Evolutionary conservation across 345 rosid genomes (phyloP), one percentile per base, ranked within the genome.

Genomic region (Citrus cavaleriei): DNA sequence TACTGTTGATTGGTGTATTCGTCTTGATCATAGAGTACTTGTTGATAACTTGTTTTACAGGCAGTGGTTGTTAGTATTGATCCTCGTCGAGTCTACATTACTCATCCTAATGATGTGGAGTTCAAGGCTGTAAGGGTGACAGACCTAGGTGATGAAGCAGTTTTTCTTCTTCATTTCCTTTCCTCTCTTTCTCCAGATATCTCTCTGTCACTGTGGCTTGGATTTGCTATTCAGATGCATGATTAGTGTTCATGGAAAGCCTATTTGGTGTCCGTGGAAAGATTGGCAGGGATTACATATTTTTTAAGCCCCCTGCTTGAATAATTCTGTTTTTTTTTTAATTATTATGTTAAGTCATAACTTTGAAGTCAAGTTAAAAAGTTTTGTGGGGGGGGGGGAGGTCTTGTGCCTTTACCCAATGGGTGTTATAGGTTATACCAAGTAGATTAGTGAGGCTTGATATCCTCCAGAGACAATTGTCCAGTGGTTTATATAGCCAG

Each of bases 1-100:
- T 30, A 49, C 34, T n/a, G 30, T 51, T 75, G 46, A 65, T 49
- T 65, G 51, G n/a, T 75, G 4, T 46, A 21, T 74, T 28, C 2
- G 3, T 28, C 27, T 74, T 16, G 55, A 64, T 22, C 49, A 21
- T 16, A 5, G 54, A 74, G 27, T 62, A 40, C n/a, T 49, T 70
- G 10, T 35, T 71, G 42, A 30, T 34, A 83, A 27, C 65, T 85
- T 74, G 5, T 63, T 68, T 83, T 80, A 70, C 92, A 94, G 99
- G 99, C 99, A 42, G 99, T 94, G 70, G 99, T 96, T 78, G 93
- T 96, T 58, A 96, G 99, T 83, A 94, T 96, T 77, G 99, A 94
- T 87, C 98, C 98, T 81, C 97, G 93, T 72, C 85, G 98, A 85
- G 90, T 96, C 32, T 92, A 93, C 78, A 85, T 94, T 66, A 89